Base-by-base conservation (phyloP, 306 rosid species). In the Heteromeles arbutifolia region DNA sequence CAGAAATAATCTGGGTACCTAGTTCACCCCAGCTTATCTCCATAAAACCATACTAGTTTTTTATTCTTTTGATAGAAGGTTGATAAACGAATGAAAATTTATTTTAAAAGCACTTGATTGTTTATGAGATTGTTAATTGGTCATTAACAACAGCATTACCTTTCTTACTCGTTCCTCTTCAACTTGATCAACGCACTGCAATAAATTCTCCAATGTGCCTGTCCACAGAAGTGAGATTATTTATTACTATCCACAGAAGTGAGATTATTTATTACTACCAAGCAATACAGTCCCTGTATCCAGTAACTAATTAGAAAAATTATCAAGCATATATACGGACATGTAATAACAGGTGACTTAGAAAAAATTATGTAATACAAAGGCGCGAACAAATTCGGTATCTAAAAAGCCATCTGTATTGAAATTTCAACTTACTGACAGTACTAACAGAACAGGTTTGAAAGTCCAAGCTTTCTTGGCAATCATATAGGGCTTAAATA, bases 151-250 rank as follows among this genome's bases (percentile, higher is more conserved):
- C 67, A 26, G 56, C 76, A 52, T 59, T 88, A 91, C 98, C 96
- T 84, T 85, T 88, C 76, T 90, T 69, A 95, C 85, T 77, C 97
- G 97, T n/a, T 77, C 97, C 84, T 90, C 92, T 78, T 82, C 82
- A 22, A 92, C 77, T 84, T 95, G 93, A 83, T 95, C 96, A 15
- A 90, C 91, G 77, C 87, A 85, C 74, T 81, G 87, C 88, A 95
- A 82, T 85, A 95, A 77, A 83, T 82, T 92, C 81, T 95, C 98
- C 83, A 95, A 78, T 22, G 97, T 79, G 78, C 93, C 97, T 90
- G 86, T 52, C 52, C 67, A 83, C 63, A 74, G 34, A 80, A 69
- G 44, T 61, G 54, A 77, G 74, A 67, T 68, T 53, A 63, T 56
- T 58, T 39, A 54, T 75, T 65, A 66, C 32, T 31, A 2, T 52